These are phyloP conservation scores for Serendipita sp. DNA, from an alignment of 768 basidiomycete genomes.

Conservation along the genomic window DNA sequence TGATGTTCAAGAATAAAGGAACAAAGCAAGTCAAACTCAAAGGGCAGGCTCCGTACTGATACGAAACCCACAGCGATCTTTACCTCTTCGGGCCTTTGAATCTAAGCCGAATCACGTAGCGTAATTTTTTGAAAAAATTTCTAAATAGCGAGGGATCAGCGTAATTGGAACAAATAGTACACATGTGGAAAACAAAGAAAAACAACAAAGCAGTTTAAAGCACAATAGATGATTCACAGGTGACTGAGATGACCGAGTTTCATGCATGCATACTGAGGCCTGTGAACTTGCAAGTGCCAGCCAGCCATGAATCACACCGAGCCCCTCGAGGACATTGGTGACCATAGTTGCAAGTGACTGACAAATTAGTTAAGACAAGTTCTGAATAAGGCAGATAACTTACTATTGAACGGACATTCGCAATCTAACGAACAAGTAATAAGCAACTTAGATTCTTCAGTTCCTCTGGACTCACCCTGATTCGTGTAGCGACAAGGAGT, in stretches of 20 bases:
- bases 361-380: neutral
- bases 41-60: too few relatives aligned
- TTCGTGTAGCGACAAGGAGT: neutral
- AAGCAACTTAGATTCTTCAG: neutral
- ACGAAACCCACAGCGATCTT: too few relatives aligned
- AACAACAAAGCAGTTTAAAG: neutral
- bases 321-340: slow-evolving; percentile 1
- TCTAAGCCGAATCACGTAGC: too few relatives aligned
- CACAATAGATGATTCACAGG: neutral
- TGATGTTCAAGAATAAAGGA: neutral
- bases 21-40: too few relatives aligned
- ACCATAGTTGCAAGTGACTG: neutral
- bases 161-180: neutral
- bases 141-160: neutral
- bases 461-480: neutral
- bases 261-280: neutral
- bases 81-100: too few relatives aligned
- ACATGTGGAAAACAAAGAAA: neutral
- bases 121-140: neutral
- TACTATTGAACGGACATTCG: neutral
- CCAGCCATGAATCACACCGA: neutral
- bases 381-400: neutral
- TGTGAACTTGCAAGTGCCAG: neutral
- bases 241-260: neutral
- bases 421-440: neutral